These are phyloP conservation scores for Penicillium sp. DNA, from an alignment of 2,329 filamentous ascomycete species.

Conservation along the genomic window DNA sequence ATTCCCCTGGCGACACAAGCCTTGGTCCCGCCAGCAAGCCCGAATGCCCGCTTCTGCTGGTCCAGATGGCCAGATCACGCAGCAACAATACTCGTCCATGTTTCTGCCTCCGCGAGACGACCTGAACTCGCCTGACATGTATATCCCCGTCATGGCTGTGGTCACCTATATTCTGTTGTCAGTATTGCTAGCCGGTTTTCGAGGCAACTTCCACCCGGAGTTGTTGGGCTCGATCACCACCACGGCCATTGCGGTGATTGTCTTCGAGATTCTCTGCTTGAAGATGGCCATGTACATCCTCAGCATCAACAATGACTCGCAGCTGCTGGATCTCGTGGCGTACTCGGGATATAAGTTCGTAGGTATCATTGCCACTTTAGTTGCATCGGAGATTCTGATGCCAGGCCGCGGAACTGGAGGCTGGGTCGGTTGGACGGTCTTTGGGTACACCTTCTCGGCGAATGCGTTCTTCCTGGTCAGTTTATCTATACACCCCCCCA, in stretches of 20 bases:
- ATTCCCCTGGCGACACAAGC: slow-evolving; percentile 96
- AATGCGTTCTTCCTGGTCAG: slow-evolving; percentile 93
- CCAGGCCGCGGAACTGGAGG: slow-evolving; percentile 79
- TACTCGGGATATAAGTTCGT: slow-evolving; percentile 99
- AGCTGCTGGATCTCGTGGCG: slow-evolving; percentile 88
- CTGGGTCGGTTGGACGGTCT: slow-evolving; percentile 85
- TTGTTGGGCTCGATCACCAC: slow-evolving; percentile 86
- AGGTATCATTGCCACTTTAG: slow-evolving; percentile 86
- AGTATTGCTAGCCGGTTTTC: slow-evolving; percentile 82
- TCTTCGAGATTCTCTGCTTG: slow-evolving; percentile 84
- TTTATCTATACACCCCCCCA: slow-evolving; percentile 9
- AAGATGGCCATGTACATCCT: slow-evolving; percentile 93
- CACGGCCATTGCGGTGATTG: slow-evolving; percentile 76
- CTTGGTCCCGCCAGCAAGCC: slow-evolving; percentile 89
- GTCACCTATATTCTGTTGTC: slow-evolving; percentile 96
- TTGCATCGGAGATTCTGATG: slow-evolving; percentile 74
- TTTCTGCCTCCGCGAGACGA: slow-evolving; percentile 93
- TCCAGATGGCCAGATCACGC: slow-evolving; percentile 63
- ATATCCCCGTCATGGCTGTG: slow-evolving; percentile 96
- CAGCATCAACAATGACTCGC: slow-evolving; percentile 89
- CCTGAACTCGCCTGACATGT: slow-evolving; percentile 98
- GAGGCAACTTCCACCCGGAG: slow-evolving; percentile 91
- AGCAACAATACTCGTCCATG: slow-evolving; percentile 51
- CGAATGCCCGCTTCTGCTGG: slow-evolving; percentile 43
- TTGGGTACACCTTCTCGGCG: slow-evolving; percentile 86